Evolutionary conservation across 805 yeast species (phyloP).

Genomic region (Starmerella davenportii): DNA sequence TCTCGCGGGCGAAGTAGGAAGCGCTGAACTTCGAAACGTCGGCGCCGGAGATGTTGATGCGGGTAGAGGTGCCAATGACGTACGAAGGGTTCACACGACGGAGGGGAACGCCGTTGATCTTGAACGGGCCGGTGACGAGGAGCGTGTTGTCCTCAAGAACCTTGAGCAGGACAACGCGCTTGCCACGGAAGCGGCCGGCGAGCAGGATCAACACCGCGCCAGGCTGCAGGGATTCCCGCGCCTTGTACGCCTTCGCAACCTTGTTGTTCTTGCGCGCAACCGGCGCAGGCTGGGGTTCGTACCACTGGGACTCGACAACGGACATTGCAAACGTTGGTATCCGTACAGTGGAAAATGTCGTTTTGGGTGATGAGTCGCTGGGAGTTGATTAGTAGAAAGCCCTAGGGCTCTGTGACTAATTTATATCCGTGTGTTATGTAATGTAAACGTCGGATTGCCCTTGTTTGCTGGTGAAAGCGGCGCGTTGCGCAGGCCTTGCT

Average conservation of each 20-base stretch:
- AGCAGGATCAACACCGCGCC: constrained; percentile 94
- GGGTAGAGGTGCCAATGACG: constrained; percentile 96
- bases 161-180: constrained; percentile 97
- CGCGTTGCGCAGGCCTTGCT: too few species aligned
- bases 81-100: constrained; percentile 98
- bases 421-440: not conserved
- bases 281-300: constrained; percentile 71
- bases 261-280: constrained; percentile 80
- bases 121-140: constrained; percentile 97
- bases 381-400: constrained; percentile 3
- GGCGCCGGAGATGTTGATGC: constrained; percentile 59
- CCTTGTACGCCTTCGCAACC: constrained; percentile 79
- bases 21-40: constrained; percentile 72
- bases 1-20: constrained; percentile 93
- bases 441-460: too few species aligned
- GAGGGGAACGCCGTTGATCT: constrained; percentile 98
- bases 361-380: not conserved
- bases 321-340: not conserved
- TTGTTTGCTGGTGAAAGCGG: too few species aligned
- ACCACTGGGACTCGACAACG: constrained; percentile 35
- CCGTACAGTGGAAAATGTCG: not conserved
- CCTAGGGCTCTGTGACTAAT: constrained; percentile 1
- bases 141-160: constrained; percentile 93
- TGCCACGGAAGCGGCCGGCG: constrained; percentile 99
- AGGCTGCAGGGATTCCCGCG: constrained; percentile 90